Percentiles rank a stretch among this genome's conserved stretches.
phyloP scores from a whole-genome alignment of 1,284 basidiomycete genomes.

The Amylostereum chailletii region DNA sequence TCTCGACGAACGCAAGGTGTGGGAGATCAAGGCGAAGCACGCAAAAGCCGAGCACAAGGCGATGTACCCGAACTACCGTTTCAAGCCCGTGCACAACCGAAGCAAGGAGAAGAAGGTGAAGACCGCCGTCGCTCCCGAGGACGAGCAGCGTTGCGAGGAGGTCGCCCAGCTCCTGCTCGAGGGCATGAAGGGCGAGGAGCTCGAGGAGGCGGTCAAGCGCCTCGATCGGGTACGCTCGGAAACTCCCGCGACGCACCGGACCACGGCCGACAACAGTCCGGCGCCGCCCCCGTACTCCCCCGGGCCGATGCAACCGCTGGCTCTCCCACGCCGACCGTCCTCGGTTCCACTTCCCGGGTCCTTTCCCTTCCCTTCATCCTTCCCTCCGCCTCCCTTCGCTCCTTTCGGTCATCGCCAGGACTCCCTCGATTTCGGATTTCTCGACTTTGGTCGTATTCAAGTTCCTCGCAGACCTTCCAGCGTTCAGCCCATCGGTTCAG shows the following conservation, averaged over 20 bases:
- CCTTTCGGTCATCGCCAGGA: constrained; percentile 15
- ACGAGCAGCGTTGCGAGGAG: constrained; percentile 30
- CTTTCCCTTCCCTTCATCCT: constrained; percentile 26
- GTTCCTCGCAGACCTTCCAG: constrained; percentile 31
- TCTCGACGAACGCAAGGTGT: constrained; percentile 54
- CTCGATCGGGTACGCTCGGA: constrained; percentile 33
- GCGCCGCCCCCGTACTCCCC: constrained; percentile 12
- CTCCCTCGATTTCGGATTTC: constrained; percentile 20
- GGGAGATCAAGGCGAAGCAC: constrained; percentile 57
- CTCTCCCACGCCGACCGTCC: constrained; percentile 42
- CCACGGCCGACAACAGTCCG: constrained; percentile 5
- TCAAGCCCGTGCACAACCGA: constrained; percentile 61
- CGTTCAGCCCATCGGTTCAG: constrained; percentile 20
- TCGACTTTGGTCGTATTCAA: constrained; percentile 28
- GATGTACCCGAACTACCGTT: constrained; percentile 62
- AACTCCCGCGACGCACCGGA: constrained; percentile 2
- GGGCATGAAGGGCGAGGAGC: constrained; percentile 40
- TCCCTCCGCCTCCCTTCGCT: constrained; percentile 32
- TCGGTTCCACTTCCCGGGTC: constrained; percentile 54
- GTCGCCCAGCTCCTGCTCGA: constrained; percentile 58
- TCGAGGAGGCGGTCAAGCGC: constrained; percentile 52
- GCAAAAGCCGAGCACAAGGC: constrained; percentile 60
- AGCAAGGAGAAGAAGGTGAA: constrained; percentile 30
- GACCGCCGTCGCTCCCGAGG: constrained; percentile 22
- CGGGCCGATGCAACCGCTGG: constrained; percentile 5